phyloP scores from a whole-genome alignment of 176 grass and related monocot species.

The Luzula sylvatica region DNA sequence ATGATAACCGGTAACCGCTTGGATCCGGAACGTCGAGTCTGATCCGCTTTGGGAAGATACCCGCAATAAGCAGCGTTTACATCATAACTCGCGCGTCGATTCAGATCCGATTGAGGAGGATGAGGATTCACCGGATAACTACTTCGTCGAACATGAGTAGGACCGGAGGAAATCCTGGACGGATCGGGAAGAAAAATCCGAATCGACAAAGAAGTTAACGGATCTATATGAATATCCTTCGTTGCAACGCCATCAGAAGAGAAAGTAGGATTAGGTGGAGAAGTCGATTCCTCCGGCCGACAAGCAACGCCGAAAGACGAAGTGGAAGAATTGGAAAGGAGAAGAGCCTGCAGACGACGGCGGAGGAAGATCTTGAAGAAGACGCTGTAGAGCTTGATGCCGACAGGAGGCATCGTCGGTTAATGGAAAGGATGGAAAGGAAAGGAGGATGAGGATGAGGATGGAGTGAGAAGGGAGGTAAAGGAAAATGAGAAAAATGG shows the following conservation, averaged over 20 bases:
- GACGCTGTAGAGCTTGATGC: conserved; percentile 63
- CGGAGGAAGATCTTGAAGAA: conserved; percentile 74
- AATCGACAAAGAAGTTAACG: conserved; percentile 52
- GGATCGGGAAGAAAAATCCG: conserved; percentile 51
- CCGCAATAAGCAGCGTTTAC: conserved; percentile 36
- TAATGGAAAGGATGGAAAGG: background rate
- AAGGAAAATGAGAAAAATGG: conserved; percentile 1
- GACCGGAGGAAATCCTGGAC: background rate
- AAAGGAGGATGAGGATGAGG: conserved; percentile 7
- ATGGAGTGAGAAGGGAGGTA: conserved; percentile 21
- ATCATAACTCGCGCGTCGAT: conserved; percentile 35
- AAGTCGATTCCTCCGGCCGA: conserved; percentile 35
- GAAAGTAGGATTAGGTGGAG: conserved; percentile 58
- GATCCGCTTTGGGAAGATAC: conserved; percentile 37
- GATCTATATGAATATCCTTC: conserved; percentile 73
- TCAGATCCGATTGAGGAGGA: conserved; percentile 1
- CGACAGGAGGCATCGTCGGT: conserved; percentile 56
- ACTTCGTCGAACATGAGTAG: conserved; percentile 32
- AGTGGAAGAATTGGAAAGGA: background rate
- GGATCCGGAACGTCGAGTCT: conserved; percentile 7
- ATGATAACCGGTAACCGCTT: conserved; percentile 54
- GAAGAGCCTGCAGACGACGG: conserved; percentile 40
- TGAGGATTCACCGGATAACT: conserved; percentile 23
- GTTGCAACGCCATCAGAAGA: conserved; percentile 51
- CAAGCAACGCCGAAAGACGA: conserved; percentile 48